phyloP scores from a whole-genome alignment of 2,329 filamentous ascomycete genomes.

The Fusarium poae region DNA sequence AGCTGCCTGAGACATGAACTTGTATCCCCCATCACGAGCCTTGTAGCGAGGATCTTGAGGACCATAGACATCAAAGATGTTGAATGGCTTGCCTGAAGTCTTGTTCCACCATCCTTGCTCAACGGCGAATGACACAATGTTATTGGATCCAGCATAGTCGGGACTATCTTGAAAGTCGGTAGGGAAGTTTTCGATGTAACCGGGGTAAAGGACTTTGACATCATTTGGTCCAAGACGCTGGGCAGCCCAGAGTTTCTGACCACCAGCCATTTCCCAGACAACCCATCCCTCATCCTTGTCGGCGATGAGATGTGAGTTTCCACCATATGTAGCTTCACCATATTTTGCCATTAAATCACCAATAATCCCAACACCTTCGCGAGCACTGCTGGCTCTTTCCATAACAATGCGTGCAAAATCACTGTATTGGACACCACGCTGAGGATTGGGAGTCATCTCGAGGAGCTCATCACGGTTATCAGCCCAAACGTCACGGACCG shows the following conservation, averaged over 20 bases:
- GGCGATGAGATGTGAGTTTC: conserved; percentile 44
- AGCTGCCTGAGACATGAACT: conserved; percentile 45
- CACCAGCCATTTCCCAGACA: conserved; percentile 46
- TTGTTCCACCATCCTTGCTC: conserved; percentile 45
- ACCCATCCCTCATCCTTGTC: conserved; percentile 45
- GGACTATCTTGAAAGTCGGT: conserved; percentile 22
- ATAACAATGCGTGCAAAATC: conserved; percentile 45
- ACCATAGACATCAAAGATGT: conserved; percentile 42
- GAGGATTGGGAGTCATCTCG: conserved; percentile 43
- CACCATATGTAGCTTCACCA: conserved; percentile 43
- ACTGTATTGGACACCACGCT: conserved; percentile 43
- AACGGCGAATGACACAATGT: conserved; percentile 43
- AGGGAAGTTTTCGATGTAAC: conserved; percentile 44
- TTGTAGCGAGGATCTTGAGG: conserved; percentile 42
- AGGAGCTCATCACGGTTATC: conserved; percentile 44
- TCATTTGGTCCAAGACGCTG: conserved; percentile 41
- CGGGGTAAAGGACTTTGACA: conserved; percentile 43
- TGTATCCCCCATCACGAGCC: conserved; percentile 44
- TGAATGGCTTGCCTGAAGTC: conserved; percentile 37
- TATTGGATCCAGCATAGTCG: conserved; percentile 38
- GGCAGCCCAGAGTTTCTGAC: conserved; percentile 43
- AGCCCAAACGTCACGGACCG: conserved; percentile 45
- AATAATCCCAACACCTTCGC: conserved; percentile 42
- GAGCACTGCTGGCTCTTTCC: conserved; percentile 40
- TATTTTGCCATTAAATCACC: conserved; percentile 34